Conservation (phyloP, 1,284 basidiomycete genomes). For the Heliocybe sulcata region DNA sequence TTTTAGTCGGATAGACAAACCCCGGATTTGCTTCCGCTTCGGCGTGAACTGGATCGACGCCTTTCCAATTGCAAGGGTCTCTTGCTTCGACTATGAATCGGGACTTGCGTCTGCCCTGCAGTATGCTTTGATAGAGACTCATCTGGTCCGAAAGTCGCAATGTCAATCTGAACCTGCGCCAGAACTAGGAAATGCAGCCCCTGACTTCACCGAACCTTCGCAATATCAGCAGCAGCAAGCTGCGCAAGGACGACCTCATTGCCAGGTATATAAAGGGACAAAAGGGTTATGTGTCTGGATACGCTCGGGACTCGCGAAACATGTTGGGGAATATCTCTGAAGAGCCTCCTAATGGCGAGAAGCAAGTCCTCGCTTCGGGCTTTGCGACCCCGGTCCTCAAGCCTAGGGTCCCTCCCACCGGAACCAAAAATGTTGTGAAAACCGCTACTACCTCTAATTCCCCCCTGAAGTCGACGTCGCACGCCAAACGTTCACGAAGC, state of each 20-base stretch:
- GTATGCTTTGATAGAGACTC: too few relatives aligned
- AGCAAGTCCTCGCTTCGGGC: conserved; percentile 16
- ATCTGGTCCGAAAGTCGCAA: too few relatives aligned
- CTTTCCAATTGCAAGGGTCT: too few relatives aligned
- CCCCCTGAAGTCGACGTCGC: neutral
- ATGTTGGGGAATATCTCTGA: conserved; percentile 17
- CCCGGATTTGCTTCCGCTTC: too few relatives aligned
- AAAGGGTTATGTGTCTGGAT: conserved; percentile 30
- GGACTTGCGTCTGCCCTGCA: too few relatives aligned
- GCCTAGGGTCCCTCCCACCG: conserved; percentile 26
- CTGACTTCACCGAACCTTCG: conserved; percentile 13
- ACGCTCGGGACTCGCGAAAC: conserved; percentile 35
- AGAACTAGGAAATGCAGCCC: neutral
- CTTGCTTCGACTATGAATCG: too few relatives aligned
- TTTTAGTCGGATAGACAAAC: too few relatives aligned
- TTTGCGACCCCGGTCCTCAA: conserved; percentile 57
- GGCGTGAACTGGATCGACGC: too few relatives aligned
- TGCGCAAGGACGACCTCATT: conserved; percentile 37
- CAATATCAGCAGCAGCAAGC: conserved; percentile 11
- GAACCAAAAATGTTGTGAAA: neutral
- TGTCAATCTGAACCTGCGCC: neutral
- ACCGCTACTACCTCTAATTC: neutral
- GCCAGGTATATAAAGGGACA: conserved; percentile 44
- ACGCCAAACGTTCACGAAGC: neutral
- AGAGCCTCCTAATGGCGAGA: neutral